Evolutionary conservation across 2,329 filamentous ascomycete species (phyloP).

Genomic region (Oidium heveae): DNA sequence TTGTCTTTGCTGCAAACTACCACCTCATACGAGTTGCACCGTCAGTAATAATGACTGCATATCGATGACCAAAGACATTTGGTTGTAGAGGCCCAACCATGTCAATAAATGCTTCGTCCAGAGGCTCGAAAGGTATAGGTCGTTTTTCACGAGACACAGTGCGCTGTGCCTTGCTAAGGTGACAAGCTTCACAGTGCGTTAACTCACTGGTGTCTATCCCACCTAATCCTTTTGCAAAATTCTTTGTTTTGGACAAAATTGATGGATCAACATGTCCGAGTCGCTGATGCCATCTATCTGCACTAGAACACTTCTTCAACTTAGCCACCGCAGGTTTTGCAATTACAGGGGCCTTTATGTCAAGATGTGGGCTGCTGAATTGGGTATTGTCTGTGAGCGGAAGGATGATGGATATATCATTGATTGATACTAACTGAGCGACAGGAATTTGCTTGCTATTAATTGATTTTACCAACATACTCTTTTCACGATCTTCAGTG

Average conservation of each 20-base stretch:
- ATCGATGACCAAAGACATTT: not conserved
- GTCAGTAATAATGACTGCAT: not conserved
- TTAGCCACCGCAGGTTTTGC: not conserved
- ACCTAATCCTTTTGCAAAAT: slow-evolving; percentile 15
- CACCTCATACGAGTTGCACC: not conserved
- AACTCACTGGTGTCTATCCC: not conserved
- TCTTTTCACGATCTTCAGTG: not conserved
- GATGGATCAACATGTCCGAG: not conserved
- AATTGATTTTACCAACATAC: not conserved
- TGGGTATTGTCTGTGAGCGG: not conserved
- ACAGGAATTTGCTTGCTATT: not conserved
- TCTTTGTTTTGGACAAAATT: not conserved
- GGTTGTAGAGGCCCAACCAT: not conserved
- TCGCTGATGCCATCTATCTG: not conserved
- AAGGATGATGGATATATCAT: not conserved
- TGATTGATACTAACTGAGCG: not conserved
- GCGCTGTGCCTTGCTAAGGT: not conserved
- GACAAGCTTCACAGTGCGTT: not conserved
- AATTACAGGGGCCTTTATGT: not conserved
- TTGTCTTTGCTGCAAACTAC: not conserved
- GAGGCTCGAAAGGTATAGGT: not conserved
- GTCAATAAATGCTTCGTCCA: not conserved
- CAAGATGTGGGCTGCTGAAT: not conserved
- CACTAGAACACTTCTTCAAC: not conserved
- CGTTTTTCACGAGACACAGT: not conserved